A percentile compares a stretch with the other conserved stretches of the same genome.
phyloP scores from a whole-genome alignment of 2,329 filamentous ascomycete genomes.

The Trichoderma koningiopsis region DNA sequence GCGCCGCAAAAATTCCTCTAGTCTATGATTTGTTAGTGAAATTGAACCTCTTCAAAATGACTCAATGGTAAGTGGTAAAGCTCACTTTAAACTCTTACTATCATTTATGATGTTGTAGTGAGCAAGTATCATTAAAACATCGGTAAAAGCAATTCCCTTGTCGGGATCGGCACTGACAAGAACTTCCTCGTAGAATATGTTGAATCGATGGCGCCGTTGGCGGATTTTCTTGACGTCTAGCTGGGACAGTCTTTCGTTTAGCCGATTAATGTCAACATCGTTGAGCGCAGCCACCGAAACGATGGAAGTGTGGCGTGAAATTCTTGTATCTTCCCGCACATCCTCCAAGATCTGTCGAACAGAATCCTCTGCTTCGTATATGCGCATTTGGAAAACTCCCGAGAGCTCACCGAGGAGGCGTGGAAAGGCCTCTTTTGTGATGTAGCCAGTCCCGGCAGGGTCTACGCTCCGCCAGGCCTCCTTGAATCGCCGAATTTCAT shows the following conservation, averaged over 20 bases:
- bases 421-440: constrained; percentile 86
- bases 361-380: constrained; percentile 89
- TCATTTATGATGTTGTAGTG: constrained; percentile 99
- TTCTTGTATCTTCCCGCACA: constrained; percentile 62
- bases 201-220: constrained; percentile 75
- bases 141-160: constrained; percentile 86
- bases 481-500: constrained; percentile 96
- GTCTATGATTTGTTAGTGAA: constrained; percentile 47
- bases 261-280: constrained; percentile 71
- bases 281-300: constrained; percentile 51
- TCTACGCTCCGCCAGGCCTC: constrained; percentile 97
- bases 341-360: constrained; percentile 86
- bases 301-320: constrained; percentile 57
- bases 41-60: neutral
- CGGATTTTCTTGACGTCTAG: constrained; percentile 78
- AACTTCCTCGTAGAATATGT: constrained; percentile 96
- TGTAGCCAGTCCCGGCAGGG: constrained; percentile 86
- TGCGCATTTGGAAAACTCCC: constrained; percentile 94
- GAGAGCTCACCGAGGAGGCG: constrained; percentile 87
- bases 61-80: neutral
- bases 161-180: constrained; percentile 90
- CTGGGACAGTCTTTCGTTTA: constrained; percentile 71
- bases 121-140: constrained; percentile 90
- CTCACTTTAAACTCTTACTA: constrained; percentile 85
- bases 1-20: constrained; percentile 92